Percentiles rank a stretch among this genome's conserved stretches.
Evolutionary conservation across 2,329 filamentous ascomycete species (phyloP).

Genomic region (Zalaria obscura): DNA sequence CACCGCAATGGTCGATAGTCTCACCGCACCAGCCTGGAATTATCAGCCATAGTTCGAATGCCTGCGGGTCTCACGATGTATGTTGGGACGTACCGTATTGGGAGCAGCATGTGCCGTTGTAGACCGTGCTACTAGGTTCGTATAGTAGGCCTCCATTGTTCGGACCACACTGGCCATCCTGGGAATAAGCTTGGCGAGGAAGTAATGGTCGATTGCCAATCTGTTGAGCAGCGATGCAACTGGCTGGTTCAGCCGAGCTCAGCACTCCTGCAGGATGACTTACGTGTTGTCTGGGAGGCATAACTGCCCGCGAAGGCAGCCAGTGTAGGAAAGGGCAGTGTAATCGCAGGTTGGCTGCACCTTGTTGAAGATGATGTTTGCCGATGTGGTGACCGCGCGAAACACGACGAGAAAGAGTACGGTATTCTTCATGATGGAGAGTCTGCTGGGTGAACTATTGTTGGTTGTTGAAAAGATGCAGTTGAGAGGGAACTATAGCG

Average conservation of each 20-base stretch:
- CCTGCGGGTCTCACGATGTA: conserved; percentile 5
- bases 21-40: conserved; percentile 27
- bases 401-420: conserved; percentile 1
- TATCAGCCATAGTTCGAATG: not conserved
- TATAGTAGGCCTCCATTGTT: conserved; percentile 24
- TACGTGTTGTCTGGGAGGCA: conserved; percentile 22
- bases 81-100: conserved; percentile 15
- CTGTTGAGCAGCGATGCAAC: not conserved
- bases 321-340: conserved; percentile 8
- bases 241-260: not conserved
- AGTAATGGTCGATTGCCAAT: conserved; percentile 8
- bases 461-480: too few relatives aligned
- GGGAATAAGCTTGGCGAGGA: conserved; percentile 18
- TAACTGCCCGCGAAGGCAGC: conserved; percentile 24
- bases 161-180: conserved; percentile 25
- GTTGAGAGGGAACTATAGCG: too few relatives aligned
- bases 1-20: conserved; percentile 23
- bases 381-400: conserved; percentile 8
- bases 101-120: conserved; percentile 32
- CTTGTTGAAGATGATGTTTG: conserved; percentile 36
- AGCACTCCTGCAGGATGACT: conserved; percentile 1
- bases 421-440: conserved; percentile 1
- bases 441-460: too few relatives aligned
- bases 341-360: conserved; percentile 29
- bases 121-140: conserved; percentile 29